Evolutionary conservation across 441 rosid species (phyloP), one percentile per base, ranked within the genome.

Genomic region (Erodium texanum): DNA sequence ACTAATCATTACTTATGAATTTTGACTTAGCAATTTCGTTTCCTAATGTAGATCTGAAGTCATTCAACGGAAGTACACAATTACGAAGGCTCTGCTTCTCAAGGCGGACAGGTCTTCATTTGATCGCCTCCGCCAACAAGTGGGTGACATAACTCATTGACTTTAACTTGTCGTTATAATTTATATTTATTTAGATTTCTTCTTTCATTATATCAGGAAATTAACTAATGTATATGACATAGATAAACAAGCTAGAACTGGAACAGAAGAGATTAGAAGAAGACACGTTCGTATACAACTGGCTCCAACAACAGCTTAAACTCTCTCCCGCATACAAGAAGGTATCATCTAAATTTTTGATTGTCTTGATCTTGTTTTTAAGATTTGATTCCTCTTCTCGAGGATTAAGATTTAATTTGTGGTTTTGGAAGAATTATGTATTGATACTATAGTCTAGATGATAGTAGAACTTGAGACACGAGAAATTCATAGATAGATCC

Each of bases 281-380:
- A 78, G 96, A 92, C 79, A 80, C 90, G 29, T 82, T 78, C 82
- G 94, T 92, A 36, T 92, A 89, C 74, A 89, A 92, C 65, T 92
- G 96, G 96, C 94, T 92, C 56, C 97, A 89, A 62, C 87, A 84
- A 67, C 97, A 88, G 75, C 91, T 92, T 62, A 88, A 84, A 75
- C 83, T 84, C 67, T 92, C 97, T 41, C 97, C 96, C 19, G 97
- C 94, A 14, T 92, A 89, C 82, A 85, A 86, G 73, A 89, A 84
- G 89, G 97, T 92, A 73, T 63, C 7, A 20, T 71, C 48, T 52
- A 15, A 24, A 15, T 56, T 34, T 24, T 27, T 19, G 7, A 20
- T 58, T 38, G n/a, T 65, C 19, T 10, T 27, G 59, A 4, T 6
- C 0, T 22, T 22, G 27, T 22, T 29, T 22, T 36, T 2, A 14